Evolutionary conservation across 2,329 filamentous ascomycete genomes (phyloP).

Genomic region (Talaromyces sp.): DNA sequence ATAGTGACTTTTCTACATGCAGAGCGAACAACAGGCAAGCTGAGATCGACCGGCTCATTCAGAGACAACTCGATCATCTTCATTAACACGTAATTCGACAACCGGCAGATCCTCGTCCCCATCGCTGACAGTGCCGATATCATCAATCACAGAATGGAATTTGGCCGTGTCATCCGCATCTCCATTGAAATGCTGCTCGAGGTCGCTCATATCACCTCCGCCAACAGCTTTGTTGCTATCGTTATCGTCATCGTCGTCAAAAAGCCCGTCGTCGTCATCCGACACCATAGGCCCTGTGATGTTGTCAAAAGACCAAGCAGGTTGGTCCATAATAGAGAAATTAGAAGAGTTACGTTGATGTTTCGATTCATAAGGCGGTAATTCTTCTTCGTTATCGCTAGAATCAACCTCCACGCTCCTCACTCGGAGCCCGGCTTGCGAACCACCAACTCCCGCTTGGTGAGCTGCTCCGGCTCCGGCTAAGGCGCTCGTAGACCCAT

Average conservation of each 20-base stretch:
- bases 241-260: conserved; percentile 28
- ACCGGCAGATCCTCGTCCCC: conserved; percentile 41
- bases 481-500: conserved; percentile 88
- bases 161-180: conserved; percentile 21
- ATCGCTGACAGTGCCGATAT: conserved; percentile 21
- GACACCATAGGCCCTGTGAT: conserved; percentile 26
- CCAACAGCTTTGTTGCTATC: conserved; percentile 41
- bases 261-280: conserved; percentile 30
- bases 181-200: conserved; percentile 24
- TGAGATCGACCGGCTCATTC: neutral
- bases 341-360: conserved; percentile 30
- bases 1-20: conserved; percentile 3
- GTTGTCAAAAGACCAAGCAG: conserved; percentile 38
- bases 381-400: conserved; percentile 23
- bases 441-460: conserved; percentile 63
- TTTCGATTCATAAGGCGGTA: conserved; percentile 31
- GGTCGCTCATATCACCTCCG: conserved; percentile 31
- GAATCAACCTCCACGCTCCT: conserved; percentile 28
- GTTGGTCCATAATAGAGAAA: conserved; percentile 23
- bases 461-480: conserved; percentile 71
- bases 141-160: conserved; percentile 10
- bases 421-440: conserved; percentile 40
- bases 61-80: conserved; percentile 29
- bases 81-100: conserved; percentile 39
- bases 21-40: neutral